A percentile compares a stretch with the other conserved stretches of the same genome.
phyloP scores from a whole-genome alignment of 345 rosid genomes.

The Carallia pectinifolia region DNA sequence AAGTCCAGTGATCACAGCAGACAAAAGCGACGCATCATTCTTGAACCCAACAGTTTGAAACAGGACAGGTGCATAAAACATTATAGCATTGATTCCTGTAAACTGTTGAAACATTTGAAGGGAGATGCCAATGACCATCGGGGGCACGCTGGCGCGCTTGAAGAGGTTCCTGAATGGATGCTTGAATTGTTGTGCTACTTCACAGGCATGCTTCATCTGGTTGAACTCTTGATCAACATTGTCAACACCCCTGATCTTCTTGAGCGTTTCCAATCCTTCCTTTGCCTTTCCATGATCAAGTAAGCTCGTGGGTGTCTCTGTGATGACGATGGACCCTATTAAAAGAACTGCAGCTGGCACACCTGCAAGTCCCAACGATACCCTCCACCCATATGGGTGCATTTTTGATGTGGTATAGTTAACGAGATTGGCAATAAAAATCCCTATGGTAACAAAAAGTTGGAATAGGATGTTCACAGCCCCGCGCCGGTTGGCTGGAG shows the following conservation, averaged over 20 bases:
- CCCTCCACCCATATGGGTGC: constrained; percentile 56
- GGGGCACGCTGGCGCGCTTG: constrained; percentile 48
- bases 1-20: constrained; percentile 28
- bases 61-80: constrained; percentile 41
- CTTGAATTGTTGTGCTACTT: constrained; percentile 40
- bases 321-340: constrained; percentile 49
- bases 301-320: constrained; percentile 63
- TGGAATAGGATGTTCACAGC: constrained; percentile 59
- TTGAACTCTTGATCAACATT: constrained; percentile 44
- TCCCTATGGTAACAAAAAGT: constrained; percentile 55
- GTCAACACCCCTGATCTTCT: constrained; percentile 51
- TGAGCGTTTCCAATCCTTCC: constrained; percentile 33
- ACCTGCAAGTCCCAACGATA: constrained; percentile 51
- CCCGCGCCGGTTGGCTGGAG: constrained; percentile 52
- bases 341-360: constrained; percentile 46
- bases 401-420: constrained; percentile 41
- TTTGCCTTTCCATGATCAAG: constrained; percentile 38
- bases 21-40: constrained; percentile 26
- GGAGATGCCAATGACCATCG: constrained; percentile 44
- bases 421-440: constrained; percentile 47
- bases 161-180: constrained; percentile 40
- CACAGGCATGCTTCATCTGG: constrained; percentile 39
- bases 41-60: constrained; percentile 41
- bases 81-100: constrained; percentile 57
- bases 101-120: constrained; percentile 63